Evolutionary conservation across 2,329 filamentous ascomycete species (phyloP), one percentile per base, ranked within the genome.

Genomic region (Sporothrix schenckii): DNA sequence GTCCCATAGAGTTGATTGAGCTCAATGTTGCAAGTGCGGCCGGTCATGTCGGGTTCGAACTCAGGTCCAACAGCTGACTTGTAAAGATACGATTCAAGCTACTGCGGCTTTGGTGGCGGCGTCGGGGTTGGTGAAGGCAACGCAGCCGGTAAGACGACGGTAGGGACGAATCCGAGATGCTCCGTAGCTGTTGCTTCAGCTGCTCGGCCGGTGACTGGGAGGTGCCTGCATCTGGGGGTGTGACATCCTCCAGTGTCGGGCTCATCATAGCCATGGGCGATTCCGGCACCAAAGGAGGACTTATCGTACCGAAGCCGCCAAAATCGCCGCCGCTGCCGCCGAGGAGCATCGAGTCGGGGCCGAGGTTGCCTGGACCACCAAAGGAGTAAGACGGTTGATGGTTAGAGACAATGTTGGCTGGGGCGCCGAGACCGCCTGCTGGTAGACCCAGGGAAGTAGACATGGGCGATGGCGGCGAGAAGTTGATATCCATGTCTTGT

Each of bases 91-190:
- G 73, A 67, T 75, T 76, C 61, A 76, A 71, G 54, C 74, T 75
- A 70, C 75, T 76, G 65, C 75, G 74, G 70, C 75, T 76, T 49
- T 75, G 74, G 68, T 76, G 75, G 3, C 75, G 74, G 21, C 74
- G 71, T n/a, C 73, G 61, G 1, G 75, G 74, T 44, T 76, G 75
- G 52, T 75, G 74, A 16, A 76, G 71, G 53, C 75, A 76, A 30
- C 72, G 72, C n/a, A 75, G 73, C 6, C 75, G 74, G 68, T 76
- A 76, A 66, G 73, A 68, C 50, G 75, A 75, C 16, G 74, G 74
- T 13, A 74, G 73, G 66, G 74, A 75, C 49, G 75, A 74, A 52
- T 76, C 75, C 16, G 75, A 76, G 27, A 76, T 76, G 71, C 75
- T 75, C n/a, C 74, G 74, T 63, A 76, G 52, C 67, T 76, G 75